These are phyloP conservation scores for Zea luxurians DNA, from an alignment of 176 grass and related monocot species.

Conservation along the genomic window DNA sequence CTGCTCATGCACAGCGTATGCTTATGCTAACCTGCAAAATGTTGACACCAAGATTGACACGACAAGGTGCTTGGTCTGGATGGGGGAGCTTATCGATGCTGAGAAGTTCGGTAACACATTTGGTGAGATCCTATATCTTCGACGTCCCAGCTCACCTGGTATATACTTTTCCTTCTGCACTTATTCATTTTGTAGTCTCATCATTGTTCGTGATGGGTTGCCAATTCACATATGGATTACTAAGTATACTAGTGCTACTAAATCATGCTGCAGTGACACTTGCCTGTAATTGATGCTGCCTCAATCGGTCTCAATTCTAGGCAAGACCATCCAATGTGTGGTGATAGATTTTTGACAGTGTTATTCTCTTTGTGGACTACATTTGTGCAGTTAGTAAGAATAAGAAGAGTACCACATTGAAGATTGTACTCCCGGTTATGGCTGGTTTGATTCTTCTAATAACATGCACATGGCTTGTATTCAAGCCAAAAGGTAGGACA, in stretches of 20 bases:
- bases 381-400: conserved; percentile 29
- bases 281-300: conserved; percentile 8
- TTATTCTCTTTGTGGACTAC: conserved; percentile 20
- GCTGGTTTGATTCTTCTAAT: conserved; percentile 32
- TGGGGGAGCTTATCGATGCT: conserved; percentile 45
- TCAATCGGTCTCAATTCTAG: neutral
- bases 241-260: neutral
- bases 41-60: neutral
- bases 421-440: conserved; percentile 25
- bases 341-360: neutral
- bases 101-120: conserved; percentile 2
- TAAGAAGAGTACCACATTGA: conserved; percentile 5
- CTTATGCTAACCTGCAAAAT: conserved; percentile 29
- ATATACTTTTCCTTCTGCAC: neutral
- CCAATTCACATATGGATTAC: neutral
- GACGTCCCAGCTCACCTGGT: conserved; percentile 40
- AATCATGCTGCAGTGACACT: neutral
- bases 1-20: conserved; percentile 59
- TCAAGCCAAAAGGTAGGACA: conserved; percentile 41
- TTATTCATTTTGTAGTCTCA: neutral
- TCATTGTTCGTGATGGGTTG: neutral
- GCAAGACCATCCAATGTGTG: neutral
- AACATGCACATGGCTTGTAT: conserved; percentile 11
- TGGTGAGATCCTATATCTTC: conserved; percentile 55
- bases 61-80: conserved; percentile 65